Conservation (phyloP, 179 eudicot species). For the Beta corolliflora region DNA sequence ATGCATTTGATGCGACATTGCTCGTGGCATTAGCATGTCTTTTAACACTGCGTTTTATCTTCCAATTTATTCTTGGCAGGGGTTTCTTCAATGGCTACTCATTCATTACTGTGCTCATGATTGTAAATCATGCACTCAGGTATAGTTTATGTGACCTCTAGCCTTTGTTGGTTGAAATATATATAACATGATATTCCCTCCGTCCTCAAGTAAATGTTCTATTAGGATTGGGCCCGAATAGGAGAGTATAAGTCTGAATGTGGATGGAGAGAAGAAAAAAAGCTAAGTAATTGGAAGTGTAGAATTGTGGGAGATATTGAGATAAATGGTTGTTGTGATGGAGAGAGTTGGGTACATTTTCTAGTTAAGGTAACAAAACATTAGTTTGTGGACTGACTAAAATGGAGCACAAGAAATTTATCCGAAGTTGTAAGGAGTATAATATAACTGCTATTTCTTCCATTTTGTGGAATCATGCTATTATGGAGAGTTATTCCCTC, state of each 20-base stretch:
- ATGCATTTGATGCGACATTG: neutral
- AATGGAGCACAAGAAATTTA: no score
- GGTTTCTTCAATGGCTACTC: constrained; percentile 99
- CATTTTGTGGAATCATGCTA: neutral
- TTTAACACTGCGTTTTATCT: neutral
- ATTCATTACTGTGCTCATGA: constrained; percentile 79
- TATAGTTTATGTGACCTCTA: constrained; percentile 25
- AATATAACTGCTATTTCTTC: neutral
- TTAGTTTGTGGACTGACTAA: no score
- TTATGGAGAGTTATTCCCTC: neutral
- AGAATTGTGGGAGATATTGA: no score
- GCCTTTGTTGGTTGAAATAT: neutral
- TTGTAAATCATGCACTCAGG: constrained; percentile 96
- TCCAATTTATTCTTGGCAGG: constrained; percentile 43
- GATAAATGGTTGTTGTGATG: no score
- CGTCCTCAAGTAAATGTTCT: no score
- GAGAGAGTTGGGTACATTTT: no score
- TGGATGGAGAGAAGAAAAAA: no score
- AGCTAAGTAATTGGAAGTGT: no score
- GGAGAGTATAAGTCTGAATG: no score
- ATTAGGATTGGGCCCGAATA: no score
- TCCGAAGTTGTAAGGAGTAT: neutral
- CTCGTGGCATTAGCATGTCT: neutral
- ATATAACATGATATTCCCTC: neutral
- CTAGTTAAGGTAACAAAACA: no score